Evolutionary conservation across 2,329 filamentous ascomycete genomes (phyloP), one percentile per base, ranked within the genome.

Genomic region (Exophiala lecanii-corni): DNA sequence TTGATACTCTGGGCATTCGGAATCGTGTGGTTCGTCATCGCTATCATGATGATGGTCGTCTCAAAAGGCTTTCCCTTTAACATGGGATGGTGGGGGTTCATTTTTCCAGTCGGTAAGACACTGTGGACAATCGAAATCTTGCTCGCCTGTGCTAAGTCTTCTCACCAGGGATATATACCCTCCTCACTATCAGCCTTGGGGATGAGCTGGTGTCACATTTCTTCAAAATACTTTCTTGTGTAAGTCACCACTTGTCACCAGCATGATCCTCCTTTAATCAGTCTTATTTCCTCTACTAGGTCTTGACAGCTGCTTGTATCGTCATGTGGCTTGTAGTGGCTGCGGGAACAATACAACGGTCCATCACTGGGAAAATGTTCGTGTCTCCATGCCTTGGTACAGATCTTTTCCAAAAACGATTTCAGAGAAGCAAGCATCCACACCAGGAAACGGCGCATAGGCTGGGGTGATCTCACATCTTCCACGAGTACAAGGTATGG

Each of bases 1-100:
- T 59, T 75, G 3, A 65, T 78, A 6, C 72, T 79, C 66, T 80
- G 75, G 76, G 72, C 69, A 0, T 78, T 75, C 51, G 74, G 67
- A 0, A 55, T 78, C 1, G 66, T 73, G 0, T 79, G 74, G 76
- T 59, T 78, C 3, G 70, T 72, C 46, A 73, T 74, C 54, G 75
- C 76, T 0, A 51, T 76, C 1, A 69, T 71, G 3, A 70, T 68
- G 12, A 69, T 78, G 28, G 26, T 33, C 32, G 42, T 20, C 43
- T 55, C 42, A 51, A 53, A 20, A 55, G 55, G 9, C 57, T 75
- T 78, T 54, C 72, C 74, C 0, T 78, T 79, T 59, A 79, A 78
- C 57, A 73, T 79, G 68, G 75, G 75, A 15, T 76, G 74, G 75
- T 78, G 73, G 74, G 73, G 73, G 2, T 77, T 78, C 46, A 76